Evolutionary conservation across 78 protist genomes (phyloP).

Genomic region (Dictyostelium citrinum): DNA sequence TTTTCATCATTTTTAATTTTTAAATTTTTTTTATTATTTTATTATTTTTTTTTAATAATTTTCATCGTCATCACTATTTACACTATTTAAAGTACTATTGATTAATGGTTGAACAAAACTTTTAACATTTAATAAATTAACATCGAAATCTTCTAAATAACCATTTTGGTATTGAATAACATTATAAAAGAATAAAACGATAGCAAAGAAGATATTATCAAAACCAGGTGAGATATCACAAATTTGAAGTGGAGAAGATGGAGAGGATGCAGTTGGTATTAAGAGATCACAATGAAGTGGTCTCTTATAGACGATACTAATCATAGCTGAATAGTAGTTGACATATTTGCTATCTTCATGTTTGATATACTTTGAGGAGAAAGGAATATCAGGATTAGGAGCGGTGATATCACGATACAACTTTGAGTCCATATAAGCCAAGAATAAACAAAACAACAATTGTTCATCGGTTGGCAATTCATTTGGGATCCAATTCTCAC

Average conservation of each 20-base stretch:
- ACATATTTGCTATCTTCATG: neutral
- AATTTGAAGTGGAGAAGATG: neutral
- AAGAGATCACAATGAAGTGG: constrained; percentile 62
- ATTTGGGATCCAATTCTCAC: neutral
- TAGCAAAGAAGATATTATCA: constrained; percentile 48
- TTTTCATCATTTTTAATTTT: too few species aligned
- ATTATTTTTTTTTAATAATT: neutral
- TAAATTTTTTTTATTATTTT: neutral
- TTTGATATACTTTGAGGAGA: constrained; percentile 48
- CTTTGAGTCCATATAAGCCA: constrained; percentile 56
- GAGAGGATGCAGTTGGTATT: neutral
- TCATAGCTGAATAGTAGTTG: neutral
- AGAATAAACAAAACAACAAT: constrained; percentile 21
- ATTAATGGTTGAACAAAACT: neutral
- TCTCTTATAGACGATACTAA: constrained; percentile 27
- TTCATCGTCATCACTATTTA: neutral
- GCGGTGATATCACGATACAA: constrained; percentile 53
- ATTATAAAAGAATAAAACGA: constrained; percentile 50
- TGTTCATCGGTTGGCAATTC: constrained; percentile 66
- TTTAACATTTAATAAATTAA: neutral
- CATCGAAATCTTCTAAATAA: constrained; percentile 21
- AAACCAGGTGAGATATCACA: constrained; percentile 68
- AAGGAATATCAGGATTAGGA: constrained; percentile 64
- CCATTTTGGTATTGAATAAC: constrained; percentile 42
- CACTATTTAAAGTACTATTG: too few species aligned